Evolutionary conservation across 345 rosid species (phyloP), one percentile per base, ranked within the genome.

Genomic region (Excoecaria cochinchinensis): DNA sequence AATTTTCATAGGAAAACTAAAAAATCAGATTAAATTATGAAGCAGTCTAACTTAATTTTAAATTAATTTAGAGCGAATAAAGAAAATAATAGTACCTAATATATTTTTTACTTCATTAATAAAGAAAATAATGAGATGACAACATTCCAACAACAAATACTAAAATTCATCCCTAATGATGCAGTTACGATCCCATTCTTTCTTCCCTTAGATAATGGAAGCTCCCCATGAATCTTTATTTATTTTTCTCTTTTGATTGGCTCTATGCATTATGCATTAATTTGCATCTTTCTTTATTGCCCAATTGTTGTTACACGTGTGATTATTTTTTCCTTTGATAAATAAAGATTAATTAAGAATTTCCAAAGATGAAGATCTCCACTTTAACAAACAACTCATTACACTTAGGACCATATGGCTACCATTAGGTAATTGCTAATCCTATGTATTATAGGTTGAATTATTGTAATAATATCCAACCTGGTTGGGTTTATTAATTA

Each of bases 311-410:
- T 19, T 67, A 70, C 86, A 82, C 86, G 87, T 85, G 89, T 79
- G 82, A 3, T 50, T 8, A 12, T 25, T 38, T 31, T 63, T 31
- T 21, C 17, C 17, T 48, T 57, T 17, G 8, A 11, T 13, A 52
- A 44, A 5, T 44, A n/a, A n/a, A n/a, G n/a, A n/a, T n/a, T n/a
- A n/a, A n/a, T n/a, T n/a, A 44, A 44, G 8, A 9, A 6, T 44
- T 44, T 44, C 8, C 13, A 40, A 2, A 13, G 40, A 4, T 46
- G 55, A 9, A 31, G 61, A 48, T 8, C 17, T 17, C 3, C 12
- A 53, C 76, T 64, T 73, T 63, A 74, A 78, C 82, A 0, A 56
- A 57, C 81, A 81, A 72, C 84, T 79, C 84, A 79, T 82, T 72
- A 67, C 84, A 77, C 76, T 70, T 72, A 62, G 63, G 70, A 52